These are phyloP conservation scores for Candida tunisiensis DNA, from an alignment of 1,139 yeast species.

Conservation along the genomic window DNA sequence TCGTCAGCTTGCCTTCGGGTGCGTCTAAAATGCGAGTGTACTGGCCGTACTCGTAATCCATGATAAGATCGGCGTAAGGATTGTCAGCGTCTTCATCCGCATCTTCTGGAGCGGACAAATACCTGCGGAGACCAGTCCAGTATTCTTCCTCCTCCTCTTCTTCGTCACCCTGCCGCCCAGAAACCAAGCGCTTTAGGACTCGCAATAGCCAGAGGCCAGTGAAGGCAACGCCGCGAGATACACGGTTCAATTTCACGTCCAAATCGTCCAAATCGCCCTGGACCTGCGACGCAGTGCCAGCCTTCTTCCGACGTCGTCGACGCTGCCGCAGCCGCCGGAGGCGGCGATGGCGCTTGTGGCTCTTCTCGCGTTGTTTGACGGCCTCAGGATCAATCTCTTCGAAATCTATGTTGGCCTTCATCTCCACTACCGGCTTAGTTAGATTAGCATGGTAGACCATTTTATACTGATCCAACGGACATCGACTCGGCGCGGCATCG, in stretches of 20 bases:
- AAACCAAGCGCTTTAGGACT: too few relatives aligned
- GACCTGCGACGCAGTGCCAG: constrained; percentile 15
- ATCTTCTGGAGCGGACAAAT: constrained; percentile 7
- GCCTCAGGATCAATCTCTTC: too few relatives aligned
- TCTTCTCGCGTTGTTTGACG: constrained; percentile 3
- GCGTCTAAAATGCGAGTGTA: constrained; percentile 62
- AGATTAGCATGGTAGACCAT: constrained; percentile 27
- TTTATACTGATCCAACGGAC: constrained; percentile 40
- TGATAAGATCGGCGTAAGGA: too few relatives aligned
- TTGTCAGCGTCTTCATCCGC: constrained; percentile 21
- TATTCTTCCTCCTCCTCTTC: constrained; percentile 6
- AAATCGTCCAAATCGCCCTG: constrained; percentile 24
- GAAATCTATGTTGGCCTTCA: constrained; percentile 62
- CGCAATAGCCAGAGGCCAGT: too few relatives aligned
- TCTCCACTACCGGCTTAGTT: constrained; percentile 35
- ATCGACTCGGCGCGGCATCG: constrained; percentile 35
- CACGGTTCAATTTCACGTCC: constrained; percentile 21
- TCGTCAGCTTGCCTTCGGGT: constrained; percentile 32
- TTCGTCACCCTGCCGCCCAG: not conserved
- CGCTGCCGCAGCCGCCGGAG: not conserved
- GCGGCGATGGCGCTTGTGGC: constrained; percentile 11
- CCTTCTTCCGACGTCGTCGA: constrained; percentile 25
- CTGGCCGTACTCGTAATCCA: constrained; percentile 79
- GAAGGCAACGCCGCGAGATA: too few relatives aligned
- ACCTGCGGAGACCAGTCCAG: constrained; percentile 1